Evolutionary conservation across 192 early-diverging fungal species (phyloP), one percentile per base, ranked within the genome.

Genomic region (Fimicolochytrium jonesii): DNA sequence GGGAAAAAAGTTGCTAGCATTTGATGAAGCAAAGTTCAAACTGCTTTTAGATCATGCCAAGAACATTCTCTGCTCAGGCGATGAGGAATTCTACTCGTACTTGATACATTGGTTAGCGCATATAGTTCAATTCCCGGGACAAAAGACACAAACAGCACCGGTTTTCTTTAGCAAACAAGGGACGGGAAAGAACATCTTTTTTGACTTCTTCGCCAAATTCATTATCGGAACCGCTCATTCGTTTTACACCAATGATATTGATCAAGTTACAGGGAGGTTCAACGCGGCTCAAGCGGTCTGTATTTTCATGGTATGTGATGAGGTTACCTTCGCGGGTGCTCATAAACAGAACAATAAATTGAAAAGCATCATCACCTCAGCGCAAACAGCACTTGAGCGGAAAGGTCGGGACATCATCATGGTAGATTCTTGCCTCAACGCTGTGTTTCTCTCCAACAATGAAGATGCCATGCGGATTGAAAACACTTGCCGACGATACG

Each of bases 401-500:
- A 62, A 62, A 28, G 60, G 60, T 52, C 33, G 13, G 9, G 60
- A 62, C 22, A 9, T 49, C 5, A 11, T 62, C 49, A 50, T 47
- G 44, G 20, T 52, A 31, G 29, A 37, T 6, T 31, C 50, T 35
- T 62, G 7, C 28, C 10, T 25, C 6, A 62, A 62, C 48, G 11
- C 31, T 13, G 5, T 4, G 20, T 62, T 51, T n/a, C 28, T 52
- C 7, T 33, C 48, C 9, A 62, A 62, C 17, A 28, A 62, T 34
- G 60, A 62, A n/a, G 45, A 50, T 47, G 7, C 23, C 33, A 29
- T 62, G 49, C 18, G 48, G 22, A 29, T 52, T 3, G 60, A 62
- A 52, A 32, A 62, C 9, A 62, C 60, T 36, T 46, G 52, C 28
- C 48, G 60, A 9, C 45, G 60, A 10, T 62, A 51, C 49, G 32